Evolutionary conservation across 352 stramenopile genomes (phyloP).

Genomic region (Phytophthora tentaculata): DNA sequence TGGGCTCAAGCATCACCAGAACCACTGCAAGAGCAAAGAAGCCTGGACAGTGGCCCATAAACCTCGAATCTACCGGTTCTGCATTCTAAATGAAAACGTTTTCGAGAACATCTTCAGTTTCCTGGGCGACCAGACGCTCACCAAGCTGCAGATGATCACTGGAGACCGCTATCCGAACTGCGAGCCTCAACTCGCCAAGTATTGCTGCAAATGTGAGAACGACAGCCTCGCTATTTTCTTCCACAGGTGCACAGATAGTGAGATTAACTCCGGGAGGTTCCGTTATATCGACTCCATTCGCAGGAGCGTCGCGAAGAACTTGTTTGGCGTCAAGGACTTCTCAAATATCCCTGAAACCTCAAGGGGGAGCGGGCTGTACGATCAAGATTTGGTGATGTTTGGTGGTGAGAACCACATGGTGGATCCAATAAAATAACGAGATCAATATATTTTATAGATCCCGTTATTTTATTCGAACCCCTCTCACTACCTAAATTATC

Average conservation of each 20-base stretch:
- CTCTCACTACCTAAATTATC: no score
- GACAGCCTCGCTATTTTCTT: constrained; percentile 6
- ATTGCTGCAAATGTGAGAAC: constrained; percentile 23
- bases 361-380: not conserved
- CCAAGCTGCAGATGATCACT: constrained; percentile 20
- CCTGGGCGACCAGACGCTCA: constrained; percentile 23
- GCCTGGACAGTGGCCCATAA: not conserved
- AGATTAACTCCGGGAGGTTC: not conserved
- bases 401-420: not conserved
- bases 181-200: constrained; percentile 11
- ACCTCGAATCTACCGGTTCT: constrained; percentile 7
- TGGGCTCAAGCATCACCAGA: constrained; percentile 3
- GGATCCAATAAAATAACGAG: no score
- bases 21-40: constrained; percentile 1
- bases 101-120: constrained; percentile 22
- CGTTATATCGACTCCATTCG: not conserved
- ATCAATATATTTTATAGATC: no score
- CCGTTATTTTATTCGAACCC: no score
- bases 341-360: not conserved
- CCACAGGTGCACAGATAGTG: not conserved
- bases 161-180: constrained; percentile 14
- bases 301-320: not conserved
- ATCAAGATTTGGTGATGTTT: not conserved
- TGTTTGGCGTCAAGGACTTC: not conserved
- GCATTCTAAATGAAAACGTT: constrained; percentile 11